Base-by-base conservation (phyloP, 2,329 filamentous ascomycete genomes). In the Stagonosporopsis rhizophila region DNA sequence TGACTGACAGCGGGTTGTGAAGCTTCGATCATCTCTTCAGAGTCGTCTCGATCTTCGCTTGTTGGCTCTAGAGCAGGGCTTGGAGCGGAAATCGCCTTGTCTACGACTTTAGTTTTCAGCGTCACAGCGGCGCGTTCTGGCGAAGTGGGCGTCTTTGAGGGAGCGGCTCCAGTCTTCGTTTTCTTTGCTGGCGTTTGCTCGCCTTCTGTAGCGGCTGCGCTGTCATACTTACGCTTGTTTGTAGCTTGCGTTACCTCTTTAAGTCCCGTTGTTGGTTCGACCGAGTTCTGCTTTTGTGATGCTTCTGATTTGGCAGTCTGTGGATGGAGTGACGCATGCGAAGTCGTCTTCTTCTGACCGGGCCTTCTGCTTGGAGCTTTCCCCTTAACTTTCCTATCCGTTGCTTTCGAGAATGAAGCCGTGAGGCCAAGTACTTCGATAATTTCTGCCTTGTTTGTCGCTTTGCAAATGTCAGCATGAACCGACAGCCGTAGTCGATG, bases 161-260 rank as follows among this genome's bases (percentile, higher is more conserved):
- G 32, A 9, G 25, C 22, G 2, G 20, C 19, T 40, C 2, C 4
- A 2, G n/a, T 17, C n/a, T 23, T 40, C 14, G 25, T 59, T 25
- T 11, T 27, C 28, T 54, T 59, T 19, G 52, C 52, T 8, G 19
- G 17, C 30, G 55, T 63, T 61, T 62, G 63, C 38, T 53, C 45
- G 7, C 11, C 1, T 15, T 47, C 34, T 35, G 48, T n/a, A 19
- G n/a, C 38, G 9, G 15, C 12, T 50, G 41, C 32, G 53, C 45
- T 56, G 44, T 58, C 40, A 28, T 39, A 17, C 25, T 59, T 61
- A 42, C 52, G 54, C 41, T 52, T 58, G 48, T 44, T 44, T 9
- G 17, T 14, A n/a, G 32, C 35, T 19, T 38, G 27, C n/a, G 34
- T 25, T 12, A 14, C 6, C 14, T 4, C 6, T 1, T 6, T 20